Conservation (phyloP, 1,284 basidiomycete genomes). For the Leccinum griseonigrum region DNA sequence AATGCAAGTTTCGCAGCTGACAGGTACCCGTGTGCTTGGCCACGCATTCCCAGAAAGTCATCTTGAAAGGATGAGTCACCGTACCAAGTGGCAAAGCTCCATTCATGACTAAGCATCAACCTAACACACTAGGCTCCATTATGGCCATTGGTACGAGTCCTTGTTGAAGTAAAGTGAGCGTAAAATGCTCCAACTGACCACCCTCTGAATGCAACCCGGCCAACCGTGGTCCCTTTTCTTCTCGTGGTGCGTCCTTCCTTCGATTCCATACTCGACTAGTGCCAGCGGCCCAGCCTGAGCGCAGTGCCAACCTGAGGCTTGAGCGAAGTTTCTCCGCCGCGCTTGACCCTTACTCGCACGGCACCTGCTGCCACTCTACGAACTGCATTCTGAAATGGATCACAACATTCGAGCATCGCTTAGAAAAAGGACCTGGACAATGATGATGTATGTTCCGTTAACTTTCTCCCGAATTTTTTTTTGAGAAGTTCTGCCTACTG, state of each 20-base stretch:
- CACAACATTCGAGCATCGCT: background rate
- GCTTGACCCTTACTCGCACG: background rate
- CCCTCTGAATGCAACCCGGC: background rate
- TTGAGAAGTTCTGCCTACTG: too few relatives aligned
- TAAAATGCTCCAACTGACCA: background rate
- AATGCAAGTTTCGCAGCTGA: conserved; percentile 1
- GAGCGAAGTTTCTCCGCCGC: background rate
- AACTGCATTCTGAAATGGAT: conserved; percentile 9
- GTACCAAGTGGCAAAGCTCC: background rate
- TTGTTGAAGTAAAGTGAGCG: background rate
- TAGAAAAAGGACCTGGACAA: background rate
- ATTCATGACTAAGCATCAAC: conserved; percentile 21
- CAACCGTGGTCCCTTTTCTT: background rate
- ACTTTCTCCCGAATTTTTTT: too few relatives aligned
- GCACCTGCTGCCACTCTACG: background rate
- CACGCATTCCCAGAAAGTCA: conserved; percentile 18
- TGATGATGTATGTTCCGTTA: conserved; percentile 9
- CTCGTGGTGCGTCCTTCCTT: background rate
- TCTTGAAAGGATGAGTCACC: conserved; percentile 1
- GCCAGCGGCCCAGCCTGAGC: background rate
- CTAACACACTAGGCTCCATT: too few relatives aligned
- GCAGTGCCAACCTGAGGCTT: background rate
- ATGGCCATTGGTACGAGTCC: background rate
- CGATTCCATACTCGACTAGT: conserved; percentile 14
- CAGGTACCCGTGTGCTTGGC: background rate